phyloP scores from a whole-genome alignment of 1,139 yeast species.

The Hyphopichia fennica region DNA sequence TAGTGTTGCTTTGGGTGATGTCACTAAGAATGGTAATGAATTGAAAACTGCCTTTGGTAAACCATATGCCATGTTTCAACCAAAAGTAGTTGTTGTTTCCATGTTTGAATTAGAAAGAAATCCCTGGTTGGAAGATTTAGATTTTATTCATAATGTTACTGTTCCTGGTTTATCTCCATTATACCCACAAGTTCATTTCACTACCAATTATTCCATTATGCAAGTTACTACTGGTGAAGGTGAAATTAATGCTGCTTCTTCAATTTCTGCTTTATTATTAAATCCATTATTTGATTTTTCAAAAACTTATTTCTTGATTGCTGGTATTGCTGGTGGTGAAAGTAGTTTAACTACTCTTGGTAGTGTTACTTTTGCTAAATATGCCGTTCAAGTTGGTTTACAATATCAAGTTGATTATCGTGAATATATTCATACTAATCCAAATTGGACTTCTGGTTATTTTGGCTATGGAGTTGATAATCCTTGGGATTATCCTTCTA shows the following conservation, averaged over 20 bases:
- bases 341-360: constrained; percentile 52
- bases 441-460: constrained; percentile 63
- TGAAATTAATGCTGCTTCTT: constrained; percentile 66
- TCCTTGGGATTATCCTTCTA: constrained; percentile 53
- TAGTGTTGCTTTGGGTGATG: constrained; percentile 1
- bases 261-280: constrained; percentile 55
- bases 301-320: constrained; percentile 59
- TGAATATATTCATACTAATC: constrained; percentile 47
- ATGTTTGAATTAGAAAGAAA: constrained; percentile 57
- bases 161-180: constrained; percentile 66
- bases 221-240: constrained; percentile 70
- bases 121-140: constrained; percentile 52
- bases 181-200: constrained; percentile 59
- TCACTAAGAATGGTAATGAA: constrained; percentile 15
- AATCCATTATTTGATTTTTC: constrained; percentile 58
- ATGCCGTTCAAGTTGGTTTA: constrained; percentile 62
- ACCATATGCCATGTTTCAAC: constrained; percentile 45
- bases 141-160: constrained; percentile 52
- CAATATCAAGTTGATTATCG: constrained; percentile 54
- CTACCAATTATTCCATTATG: constrained; percentile 53
- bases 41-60: constrained; percentile 29
- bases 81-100: constrained; percentile 56
- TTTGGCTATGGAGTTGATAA: constrained; percentile 54
- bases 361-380: constrained; percentile 60
- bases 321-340: constrained; percentile 69